These are phyloP conservation scores for Onygena corvina DNA, from an alignment of 2,329 filamentous ascomycete species.

Conservation along the genomic window DNA sequence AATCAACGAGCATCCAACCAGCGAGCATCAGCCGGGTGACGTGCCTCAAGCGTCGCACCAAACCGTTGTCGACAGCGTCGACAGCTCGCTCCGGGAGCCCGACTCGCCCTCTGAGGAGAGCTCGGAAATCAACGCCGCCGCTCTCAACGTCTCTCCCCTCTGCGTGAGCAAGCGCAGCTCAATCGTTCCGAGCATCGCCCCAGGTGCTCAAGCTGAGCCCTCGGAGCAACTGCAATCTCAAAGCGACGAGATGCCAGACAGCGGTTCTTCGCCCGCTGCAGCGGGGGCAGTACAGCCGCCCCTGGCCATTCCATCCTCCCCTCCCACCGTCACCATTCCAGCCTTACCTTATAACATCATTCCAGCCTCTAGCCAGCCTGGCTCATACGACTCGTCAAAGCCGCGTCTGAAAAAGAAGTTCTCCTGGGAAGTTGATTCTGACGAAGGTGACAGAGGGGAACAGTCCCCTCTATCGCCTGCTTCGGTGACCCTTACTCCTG, in stretches of 20 bases:
- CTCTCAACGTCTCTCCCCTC: neutral
- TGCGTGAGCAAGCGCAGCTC: constrained; percentile 2
- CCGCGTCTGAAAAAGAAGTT: constrained; percentile 26
- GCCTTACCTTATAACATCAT: no score
- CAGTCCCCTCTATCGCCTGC: neutral
- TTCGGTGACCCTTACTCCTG: neutral
- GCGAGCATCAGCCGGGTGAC: no score
- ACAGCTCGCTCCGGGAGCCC: neutral
- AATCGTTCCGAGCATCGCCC: neutral
- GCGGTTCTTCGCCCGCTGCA: no score
- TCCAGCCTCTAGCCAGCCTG: neutral
- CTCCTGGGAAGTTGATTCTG: constrained; percentile 31
- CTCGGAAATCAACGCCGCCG: neutral
- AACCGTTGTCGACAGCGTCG: neutral
- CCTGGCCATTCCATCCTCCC: neutral
- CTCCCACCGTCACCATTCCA: neutral
- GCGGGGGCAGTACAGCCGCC: neutral
- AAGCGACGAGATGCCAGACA: neutral
- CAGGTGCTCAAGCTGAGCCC: neutral
- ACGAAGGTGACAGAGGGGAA: constrained; percentile 8
- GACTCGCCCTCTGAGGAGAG: neutral
- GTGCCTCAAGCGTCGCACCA: no score
- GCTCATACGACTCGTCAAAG: neutral
- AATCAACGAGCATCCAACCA: no score
- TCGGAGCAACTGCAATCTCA: neutral